Evolutionary conservation across 2,329 filamentous ascomycete species (phyloP), one percentile per base, ranked within the genome.

Genomic region (Epicoccum sorghinum): DNA sequence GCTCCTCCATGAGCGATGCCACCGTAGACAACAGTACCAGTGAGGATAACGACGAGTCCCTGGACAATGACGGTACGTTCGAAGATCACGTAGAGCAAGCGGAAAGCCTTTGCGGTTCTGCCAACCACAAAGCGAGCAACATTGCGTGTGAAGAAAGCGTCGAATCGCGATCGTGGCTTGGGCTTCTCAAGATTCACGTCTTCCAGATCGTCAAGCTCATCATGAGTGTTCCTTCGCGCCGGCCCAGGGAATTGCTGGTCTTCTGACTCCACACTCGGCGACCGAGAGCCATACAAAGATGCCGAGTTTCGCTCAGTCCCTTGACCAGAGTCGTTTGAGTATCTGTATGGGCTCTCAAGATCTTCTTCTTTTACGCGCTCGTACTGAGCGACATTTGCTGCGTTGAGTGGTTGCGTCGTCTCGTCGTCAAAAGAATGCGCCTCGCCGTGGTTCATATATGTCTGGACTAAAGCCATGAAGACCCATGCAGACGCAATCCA

Each of bases 61-160:
- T 96, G 81, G 0, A 91, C 82, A 30, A 97, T 77, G 56, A 96
- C 88, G 2, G 88, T 81, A 45, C 92, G 86, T 70, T 97, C 91
- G 27, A 96, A 78, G 7, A 87, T 69, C 43, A 86, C 81, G 73
- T 93, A 91, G 0, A 81, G 73, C 36, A 88, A 70, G 29, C 82
- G 76, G 22, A 93, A 67, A 22, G 83, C 73, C 45, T 78, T 82
- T 75, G 89, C 83, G 0, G 84, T 78, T 6, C 77, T 78, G 1
- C 70, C 68, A 83, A 85, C 41, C 85, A 78, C 69, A 41, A 86
- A 75, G 37, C 78, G 76, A 13, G 83, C 80, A n/a, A 87, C 71
- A 56, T 81, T 81, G 25, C 75, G 76, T 3, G 82, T 76, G 33
- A 89, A 70, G 37, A 83, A 82, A 10, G 72, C 76, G 42, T 77